Evolutionary conservation across 2,329 filamentous ascomycete genomes (phyloP).

Genomic region (Aspergillus versicolor): DNA sequence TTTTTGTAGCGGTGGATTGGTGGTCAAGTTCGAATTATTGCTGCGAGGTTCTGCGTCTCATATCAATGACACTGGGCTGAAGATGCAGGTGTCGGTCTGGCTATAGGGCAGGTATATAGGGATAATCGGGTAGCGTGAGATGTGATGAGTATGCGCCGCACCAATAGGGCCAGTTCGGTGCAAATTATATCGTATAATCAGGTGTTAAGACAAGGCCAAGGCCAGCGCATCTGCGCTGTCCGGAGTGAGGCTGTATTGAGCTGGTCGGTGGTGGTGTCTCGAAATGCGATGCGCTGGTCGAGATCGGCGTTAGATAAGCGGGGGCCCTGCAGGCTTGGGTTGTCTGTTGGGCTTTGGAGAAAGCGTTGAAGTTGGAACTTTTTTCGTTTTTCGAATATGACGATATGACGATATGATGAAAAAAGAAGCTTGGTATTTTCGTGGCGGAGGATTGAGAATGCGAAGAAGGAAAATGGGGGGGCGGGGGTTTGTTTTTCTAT

Average conservation of each 20-base stretch:
- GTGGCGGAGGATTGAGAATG: neutral
- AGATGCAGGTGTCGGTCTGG: neutral
- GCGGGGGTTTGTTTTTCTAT: slow-evolving; percentile 8
- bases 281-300: slow-evolving; percentile 2
- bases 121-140: neutral
- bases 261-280: neutral
- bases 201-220: neutral
- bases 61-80: neutral
- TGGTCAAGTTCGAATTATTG: neutral
- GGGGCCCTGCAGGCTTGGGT: neutral
- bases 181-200: neutral
- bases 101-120: neutral
- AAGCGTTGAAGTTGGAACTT: neutral
- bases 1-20: neutral
- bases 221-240: slow-evolving; percentile 12
- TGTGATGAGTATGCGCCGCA: neutral
- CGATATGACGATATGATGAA: neutral
- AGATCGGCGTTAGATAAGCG: slow-evolving; percentile 10
- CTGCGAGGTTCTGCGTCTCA: neutral
- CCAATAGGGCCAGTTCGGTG: neutral
- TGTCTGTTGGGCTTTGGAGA: neutral
- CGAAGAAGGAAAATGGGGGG: neutral
- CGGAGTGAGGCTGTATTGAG: neutral
- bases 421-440: neutral
- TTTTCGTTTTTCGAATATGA: neutral